Conservation (phyloP, 495 filamentous ascomycete species). For the Podospora conica region DNA sequence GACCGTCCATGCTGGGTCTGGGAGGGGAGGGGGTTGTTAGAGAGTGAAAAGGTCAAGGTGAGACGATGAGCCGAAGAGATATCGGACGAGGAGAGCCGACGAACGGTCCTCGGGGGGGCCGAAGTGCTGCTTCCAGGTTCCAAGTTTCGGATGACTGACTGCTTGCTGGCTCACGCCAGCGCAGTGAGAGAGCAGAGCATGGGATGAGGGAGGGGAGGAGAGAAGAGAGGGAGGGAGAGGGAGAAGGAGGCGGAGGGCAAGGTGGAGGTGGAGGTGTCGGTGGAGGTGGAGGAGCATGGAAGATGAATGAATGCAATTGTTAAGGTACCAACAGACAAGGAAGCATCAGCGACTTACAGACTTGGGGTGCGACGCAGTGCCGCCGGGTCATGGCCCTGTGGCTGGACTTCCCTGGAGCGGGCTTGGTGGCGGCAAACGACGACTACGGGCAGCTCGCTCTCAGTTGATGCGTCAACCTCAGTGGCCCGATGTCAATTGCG, state of each 20-base stretch:
- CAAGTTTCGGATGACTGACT: neutral
- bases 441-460: slow-evolving; percentile 8
- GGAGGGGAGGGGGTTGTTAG: slow-evolving; percentile 11
- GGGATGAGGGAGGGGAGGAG: neutral
- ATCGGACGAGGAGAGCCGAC: neutral
- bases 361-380: slow-evolving; percentile 18
- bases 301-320: neutral
- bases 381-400: slow-evolving; percentile 25
- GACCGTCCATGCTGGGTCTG: slow-evolving; percentile 27
- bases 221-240: neutral
- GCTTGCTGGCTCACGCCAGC: slow-evolving; percentile 8
- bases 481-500: slow-evolving; percentile 7
- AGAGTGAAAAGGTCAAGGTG: slow-evolving; percentile 6
- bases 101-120: neutral
- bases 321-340: neutral
- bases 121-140: too few relatives aligned
- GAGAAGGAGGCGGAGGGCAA: neutral
- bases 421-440: slow-evolving; percentile 24
- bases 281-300: neutral
- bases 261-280: neutral
- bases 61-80: neutral
- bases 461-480: slow-evolving; percentile 8
- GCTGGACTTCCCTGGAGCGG: slow-evolving; percentile 12
- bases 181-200: neutral
- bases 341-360: slow-evolving; percentile 19